Evolutionary conservation across 345 rosid genomes (phyloP).

Genomic region (Populus simonii): DNA sequence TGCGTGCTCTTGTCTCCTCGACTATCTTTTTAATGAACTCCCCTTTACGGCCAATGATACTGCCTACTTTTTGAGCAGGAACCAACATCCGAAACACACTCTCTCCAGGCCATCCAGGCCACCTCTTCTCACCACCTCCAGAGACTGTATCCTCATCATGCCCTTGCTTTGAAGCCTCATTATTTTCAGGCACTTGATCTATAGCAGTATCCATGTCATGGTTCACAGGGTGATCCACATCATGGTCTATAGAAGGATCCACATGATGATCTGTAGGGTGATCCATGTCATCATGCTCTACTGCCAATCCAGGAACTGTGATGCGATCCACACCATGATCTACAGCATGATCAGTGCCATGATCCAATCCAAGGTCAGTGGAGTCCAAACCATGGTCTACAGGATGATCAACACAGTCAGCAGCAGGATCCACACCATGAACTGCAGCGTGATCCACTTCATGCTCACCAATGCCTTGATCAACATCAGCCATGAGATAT

Average conservation of each 20-base stretch:
- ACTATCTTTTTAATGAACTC: constrained; percentile 95
- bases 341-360: background rate
- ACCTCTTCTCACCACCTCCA: constrained; percentile 69
- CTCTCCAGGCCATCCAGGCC: constrained; percentile 99
- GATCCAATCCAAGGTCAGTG: constrained; percentile 12
- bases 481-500: constrained; percentile 21
- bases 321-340: constrained; percentile 8
- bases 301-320: constrained; percentile 4
- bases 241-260: constrained; percentile 5
- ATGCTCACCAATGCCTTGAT: constrained; percentile 20
- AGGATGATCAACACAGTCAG: constrained; percentile 10
- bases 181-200: constrained; percentile 15
- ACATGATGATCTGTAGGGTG: background rate
- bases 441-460: constrained; percentile 5
- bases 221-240: background rate
- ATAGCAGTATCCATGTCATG: constrained; percentile 3
- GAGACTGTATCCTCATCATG: constrained; percentile 11
- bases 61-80: constrained; percentile 96
- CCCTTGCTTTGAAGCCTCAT: constrained; percentile 18
- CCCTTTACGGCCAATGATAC: constrained; percentile 97
- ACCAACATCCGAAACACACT: constrained; percentile 96
- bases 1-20: constrained; percentile 97
- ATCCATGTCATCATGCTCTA: constrained; percentile 5
- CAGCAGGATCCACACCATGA: constrained; percentile 12
- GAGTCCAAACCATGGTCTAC: background rate